Conservation (phyloP, 805 yeast genomes). For the Candida tallmaniae region DNA sequence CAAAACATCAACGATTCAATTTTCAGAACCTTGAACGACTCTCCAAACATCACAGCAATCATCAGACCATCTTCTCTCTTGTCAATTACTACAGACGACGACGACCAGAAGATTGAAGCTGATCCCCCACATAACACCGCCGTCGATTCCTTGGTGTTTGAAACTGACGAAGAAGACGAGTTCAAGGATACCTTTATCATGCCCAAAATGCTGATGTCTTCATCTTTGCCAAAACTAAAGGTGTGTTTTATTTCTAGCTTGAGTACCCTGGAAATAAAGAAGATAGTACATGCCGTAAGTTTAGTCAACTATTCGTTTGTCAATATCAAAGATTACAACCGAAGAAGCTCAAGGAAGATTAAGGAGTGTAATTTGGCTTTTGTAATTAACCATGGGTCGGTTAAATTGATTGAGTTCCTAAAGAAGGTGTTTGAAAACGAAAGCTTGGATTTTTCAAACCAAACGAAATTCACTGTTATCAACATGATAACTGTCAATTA, state of each 20-base stretch:
- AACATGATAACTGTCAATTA: conserved; percentile 38
- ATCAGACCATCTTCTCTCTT: conserved; percentile 11
- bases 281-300: too few relatives aligned
- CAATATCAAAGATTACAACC: conserved; percentile 10
- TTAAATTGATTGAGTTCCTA: conserved; percentile 22
- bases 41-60: conserved; percentile 8
- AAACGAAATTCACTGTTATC: conserved; percentile 30
- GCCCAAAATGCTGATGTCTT: conserved; percentile 22
- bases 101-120: conserved; percentile 2
- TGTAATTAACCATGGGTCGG: conserved; percentile 37
- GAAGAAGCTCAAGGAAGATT: conserved; percentile 9
- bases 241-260: conserved; percentile 2
- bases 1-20: conserved; percentile 22
- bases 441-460: conserved; percentile 1
- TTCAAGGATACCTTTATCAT: conserved; percentile 27
- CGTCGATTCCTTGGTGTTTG: conserved; percentile 29
- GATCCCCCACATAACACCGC: neutral
- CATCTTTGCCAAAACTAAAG: neutral
- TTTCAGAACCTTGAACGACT: conserved; percentile 8
- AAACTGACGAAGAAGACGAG: conserved; percentile 38
- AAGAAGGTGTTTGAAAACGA: conserved; percentile 10
- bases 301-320: conserved; percentile 19
- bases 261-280: neutral
- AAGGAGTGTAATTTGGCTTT: conserved; percentile 26
- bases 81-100: conserved; percentile 13